Percentiles rank a stretch among this genome's conserved stretches.
Evolutionary conservation across 2,329 filamentous ascomycete genomes (phyloP).

Genomic region (Madurella fahalii): DNA sequence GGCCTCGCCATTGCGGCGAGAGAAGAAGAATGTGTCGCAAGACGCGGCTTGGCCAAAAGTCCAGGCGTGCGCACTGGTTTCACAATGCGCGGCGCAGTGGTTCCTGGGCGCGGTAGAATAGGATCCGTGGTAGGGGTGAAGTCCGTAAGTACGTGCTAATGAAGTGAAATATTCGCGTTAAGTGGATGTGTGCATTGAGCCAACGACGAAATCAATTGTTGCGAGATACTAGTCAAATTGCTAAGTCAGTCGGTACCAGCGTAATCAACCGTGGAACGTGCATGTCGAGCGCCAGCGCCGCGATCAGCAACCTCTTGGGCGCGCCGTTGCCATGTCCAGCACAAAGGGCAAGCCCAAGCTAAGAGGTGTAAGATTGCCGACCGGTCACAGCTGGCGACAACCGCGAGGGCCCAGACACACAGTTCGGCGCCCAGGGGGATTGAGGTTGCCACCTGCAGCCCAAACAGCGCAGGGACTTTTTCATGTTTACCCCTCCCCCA

Average conservation of each 20-base stretch:
- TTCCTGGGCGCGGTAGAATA: background rate
- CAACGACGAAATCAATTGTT: background rate
- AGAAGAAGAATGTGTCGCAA: background rate
- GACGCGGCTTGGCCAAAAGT: background rate
- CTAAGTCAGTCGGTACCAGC: too few relatives aligned
- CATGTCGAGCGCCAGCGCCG: background rate
- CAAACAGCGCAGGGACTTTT: slow-evolving; percentile 13
- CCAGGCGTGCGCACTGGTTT: too few relatives aligned
- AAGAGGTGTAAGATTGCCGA: background rate
- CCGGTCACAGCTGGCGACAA: background rate
- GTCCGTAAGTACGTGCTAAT: background rate
- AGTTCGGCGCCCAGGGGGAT: background rate
- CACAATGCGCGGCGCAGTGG: background rate
- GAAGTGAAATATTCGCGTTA: background rate
- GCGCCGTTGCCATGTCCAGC: background rate
- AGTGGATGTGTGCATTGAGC: background rate
- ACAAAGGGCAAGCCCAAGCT: background rate
- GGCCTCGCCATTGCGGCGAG: slow-evolving; percentile 22
- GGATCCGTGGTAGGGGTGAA: background rate
- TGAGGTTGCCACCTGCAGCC: slow-evolving; percentile 14
- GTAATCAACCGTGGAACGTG: background rate
- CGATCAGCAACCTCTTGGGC: background rate
- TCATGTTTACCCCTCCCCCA: slow-evolving; percentile 27
- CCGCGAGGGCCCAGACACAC: background rate
- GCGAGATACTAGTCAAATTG: background rate